Evolutionary conservation across 2,329 filamentous ascomycete species (phyloP).

Genomic region (Aspergillus luchuensis): DNA sequence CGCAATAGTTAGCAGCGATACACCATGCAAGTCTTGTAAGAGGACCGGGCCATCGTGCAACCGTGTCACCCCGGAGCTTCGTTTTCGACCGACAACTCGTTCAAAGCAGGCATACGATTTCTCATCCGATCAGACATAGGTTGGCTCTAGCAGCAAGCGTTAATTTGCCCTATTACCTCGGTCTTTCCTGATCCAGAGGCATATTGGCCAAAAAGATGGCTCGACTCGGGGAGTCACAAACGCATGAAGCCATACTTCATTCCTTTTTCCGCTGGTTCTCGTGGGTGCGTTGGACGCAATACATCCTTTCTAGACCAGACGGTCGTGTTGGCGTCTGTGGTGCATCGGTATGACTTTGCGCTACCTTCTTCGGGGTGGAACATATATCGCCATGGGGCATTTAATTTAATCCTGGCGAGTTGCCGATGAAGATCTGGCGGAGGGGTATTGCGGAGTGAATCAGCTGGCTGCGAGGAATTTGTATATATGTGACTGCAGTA

Average conservation of each 20-base stretch:
- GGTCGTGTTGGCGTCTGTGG: no score
- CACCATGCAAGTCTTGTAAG: background rate
- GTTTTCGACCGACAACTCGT: slow-evolving; percentile 1
- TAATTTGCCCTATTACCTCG: background rate
- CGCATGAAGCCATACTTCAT: no score
- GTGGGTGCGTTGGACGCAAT: no score
- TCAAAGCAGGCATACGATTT: slow-evolving; percentile 9
- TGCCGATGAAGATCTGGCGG: slow-evolving; percentile 19
- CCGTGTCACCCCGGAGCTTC: background rate
- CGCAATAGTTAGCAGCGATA: background rate
- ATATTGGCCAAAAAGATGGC: no score
- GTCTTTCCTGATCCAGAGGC: no score
- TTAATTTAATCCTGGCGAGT: slow-evolving; percentile 38
- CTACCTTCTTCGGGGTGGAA: no score
- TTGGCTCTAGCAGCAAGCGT: slow-evolving; percentile 1
- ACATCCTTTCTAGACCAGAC: no score
- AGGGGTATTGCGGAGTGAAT: slow-evolving; percentile 30
- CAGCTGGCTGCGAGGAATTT: background rate
- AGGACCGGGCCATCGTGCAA: background rate
- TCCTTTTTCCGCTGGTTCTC: no score
- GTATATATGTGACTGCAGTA: no score
- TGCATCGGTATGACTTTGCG: no score
- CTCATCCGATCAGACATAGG: slow-evolving; percentile 8
- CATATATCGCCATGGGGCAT: no score
- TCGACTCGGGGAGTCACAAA: no score